A percentile compares a stretch with the other conserved stretches of the same genome.
These are phyloP conservation scores for Neonectria sp. DNA, from an alignment of 2,329 filamentous ascomycete genomes.

Conservation along the genomic window DNA sequence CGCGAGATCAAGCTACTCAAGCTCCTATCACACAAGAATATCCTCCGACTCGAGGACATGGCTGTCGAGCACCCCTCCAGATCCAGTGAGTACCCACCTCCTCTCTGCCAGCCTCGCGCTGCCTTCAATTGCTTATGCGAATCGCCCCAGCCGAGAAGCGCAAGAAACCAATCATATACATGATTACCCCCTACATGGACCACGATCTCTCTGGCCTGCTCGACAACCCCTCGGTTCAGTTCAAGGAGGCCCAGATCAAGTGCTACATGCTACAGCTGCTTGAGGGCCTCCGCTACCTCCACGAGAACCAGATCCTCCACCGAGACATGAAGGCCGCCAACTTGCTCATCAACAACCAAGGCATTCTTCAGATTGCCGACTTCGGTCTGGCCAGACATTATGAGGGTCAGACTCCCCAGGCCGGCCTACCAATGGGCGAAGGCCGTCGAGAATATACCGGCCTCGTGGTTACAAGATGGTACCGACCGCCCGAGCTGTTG, in stretches of 20 bases:
- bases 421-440: slow-evolving; percentile 86
- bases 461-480: slow-evolving; percentile 98
- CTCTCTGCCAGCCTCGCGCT: neutral
- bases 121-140: slow-evolving; percentile 27
- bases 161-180: slow-evolving; percentile 92
- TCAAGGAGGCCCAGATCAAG: slow-evolving; percentile 94
- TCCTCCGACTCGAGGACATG: slow-evolving; percentile 94
- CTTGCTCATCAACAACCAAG: slow-evolving; percentile 93
- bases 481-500: slow-evolving; percentile 92
- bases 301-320: slow-evolving; percentile 91
- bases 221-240: slow-evolving; percentile 91
- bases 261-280: slow-evolving; percentile 97
- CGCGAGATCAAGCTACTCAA: slow-evolving; percentile 98
- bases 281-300: slow-evolving; percentile 90
- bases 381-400: slow-evolving; percentile 96
- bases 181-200: slow-evolving; percentile 99
- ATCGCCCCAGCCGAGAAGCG: slow-evolving; percentile 76
- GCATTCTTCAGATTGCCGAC: slow-evolving; percentile 95
- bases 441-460: slow-evolving; percentile 93
- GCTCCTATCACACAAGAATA: slow-evolving; percentile 91
- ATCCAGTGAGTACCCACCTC: slow-evolving; percentile 63
- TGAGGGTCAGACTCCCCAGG: slow-evolving; percentile 83
- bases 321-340: slow-evolving; percentile 99
- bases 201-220: slow-evolving; percentile 97
- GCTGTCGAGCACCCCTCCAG: slow-evolving; percentile 84